Evolutionary conservation across 768 basidiomycete species (phyloP).

Genomic region (Hygrocybe coccinea): DNA sequence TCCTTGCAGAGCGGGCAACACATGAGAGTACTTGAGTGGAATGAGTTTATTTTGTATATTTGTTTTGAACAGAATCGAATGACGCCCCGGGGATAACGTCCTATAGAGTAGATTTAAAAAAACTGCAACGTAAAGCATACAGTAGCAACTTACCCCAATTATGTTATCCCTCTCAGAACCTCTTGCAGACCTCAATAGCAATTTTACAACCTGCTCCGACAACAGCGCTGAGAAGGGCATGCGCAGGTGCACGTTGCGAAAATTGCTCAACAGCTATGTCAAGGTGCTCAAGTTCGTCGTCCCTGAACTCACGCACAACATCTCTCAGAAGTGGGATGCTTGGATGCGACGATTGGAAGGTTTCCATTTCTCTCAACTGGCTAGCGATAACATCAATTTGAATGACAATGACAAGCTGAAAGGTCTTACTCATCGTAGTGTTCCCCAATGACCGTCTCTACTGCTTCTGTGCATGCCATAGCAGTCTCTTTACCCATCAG

Average conservation of each 20-base stretch:
- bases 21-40: too few relatives aligned
- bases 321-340: slow-evolving; percentile 70
- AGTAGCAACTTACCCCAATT: too few relatives aligned
- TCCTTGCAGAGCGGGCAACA: too few relatives aligned
- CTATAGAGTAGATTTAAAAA: too few relatives aligned
- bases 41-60: too few relatives aligned
- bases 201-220: slow-evolving; percentile 82
- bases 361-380: slow-evolving; percentile 73
- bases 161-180: slow-evolving; percentile 45
- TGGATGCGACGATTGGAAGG: slow-evolving; percentile 61
- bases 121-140: too few relatives aligned
- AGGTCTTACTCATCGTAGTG: slow-evolving; percentile 93
- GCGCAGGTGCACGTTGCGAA: slow-evolving; percentile 86
- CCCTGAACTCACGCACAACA: slow-evolving; percentile 78
- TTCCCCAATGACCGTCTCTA: slow-evolving; percentile 96
- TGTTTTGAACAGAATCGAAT: too few relatives aligned
- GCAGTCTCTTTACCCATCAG: slow-evolving; percentile 88
- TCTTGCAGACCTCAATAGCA: slow-evolving; percentile 86
- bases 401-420: slow-evolving; percentile 3
- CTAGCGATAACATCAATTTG: slow-evolving; percentile 36
- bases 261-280: slow-evolving; percentile 85
- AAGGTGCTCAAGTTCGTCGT: slow-evolving; percentile 93
- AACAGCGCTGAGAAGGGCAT: slow-evolving; percentile 81
- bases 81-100: too few relatives aligned
- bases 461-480: slow-evolving; percentile 98